Evolutionary conservation across 345 rosid species (phyloP).

Genomic region (Alliaria petiolata): DNA sequence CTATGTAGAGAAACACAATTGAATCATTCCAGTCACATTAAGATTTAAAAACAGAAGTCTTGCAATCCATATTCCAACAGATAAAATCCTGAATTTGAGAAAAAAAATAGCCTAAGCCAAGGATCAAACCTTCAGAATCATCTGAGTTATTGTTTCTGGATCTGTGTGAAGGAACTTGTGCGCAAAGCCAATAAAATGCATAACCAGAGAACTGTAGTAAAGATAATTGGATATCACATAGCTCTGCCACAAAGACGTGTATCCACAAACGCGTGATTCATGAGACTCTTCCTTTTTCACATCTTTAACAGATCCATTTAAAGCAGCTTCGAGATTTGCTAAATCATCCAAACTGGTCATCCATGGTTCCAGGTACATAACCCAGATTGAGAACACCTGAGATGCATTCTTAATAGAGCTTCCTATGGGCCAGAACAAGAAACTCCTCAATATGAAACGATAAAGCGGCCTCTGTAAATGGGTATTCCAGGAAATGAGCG

Average conservation of each 20-base stretch:
- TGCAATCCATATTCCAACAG: slow-evolving; percentile 3
- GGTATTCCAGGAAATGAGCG: slow-evolving; percentile 61
- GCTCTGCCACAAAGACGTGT: slow-evolving; percentile 62
- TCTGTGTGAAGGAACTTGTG: slow-evolving; percentile 94
- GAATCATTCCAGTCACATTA: slow-evolving; percentile 1
- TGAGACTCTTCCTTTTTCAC: slow-evolving; percentile 37
- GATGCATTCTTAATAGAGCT: slow-evolving; percentile 78
- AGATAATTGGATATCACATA: slow-evolving; percentile 81
- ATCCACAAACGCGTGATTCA: slow-evolving; percentile 36
- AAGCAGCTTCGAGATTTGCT: slow-evolving; percentile 47
- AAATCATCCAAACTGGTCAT: slow-evolving; percentile 55
- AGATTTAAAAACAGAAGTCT: background rate
- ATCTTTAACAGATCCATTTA: slow-evolving; percentile 41
- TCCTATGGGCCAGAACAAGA: slow-evolving; percentile 73
- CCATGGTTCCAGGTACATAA: slow-evolving; percentile 85
- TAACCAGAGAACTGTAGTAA: slow-evolving; percentile 78
- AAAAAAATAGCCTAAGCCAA: slow-evolving; percentile 3
- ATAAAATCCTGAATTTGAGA: background rate
- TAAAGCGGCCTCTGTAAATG: slow-evolving; percentile 77
- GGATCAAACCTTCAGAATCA: slow-evolving; percentile 78
- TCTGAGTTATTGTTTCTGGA: slow-evolving; percentile 70
- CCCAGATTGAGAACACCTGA: slow-evolving; percentile 79
- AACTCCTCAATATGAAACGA: slow-evolving; percentile 72
- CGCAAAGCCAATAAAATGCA: slow-evolving; percentile 94
- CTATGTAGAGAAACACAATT: slow-evolving; percentile 38